Percentiles rank a stretch among this genome's conserved stretches.
Evolutionary conservation across 2,329 filamentous ascomycete species (phyloP).

Genomic region (Fulvia fulva): DNA sequence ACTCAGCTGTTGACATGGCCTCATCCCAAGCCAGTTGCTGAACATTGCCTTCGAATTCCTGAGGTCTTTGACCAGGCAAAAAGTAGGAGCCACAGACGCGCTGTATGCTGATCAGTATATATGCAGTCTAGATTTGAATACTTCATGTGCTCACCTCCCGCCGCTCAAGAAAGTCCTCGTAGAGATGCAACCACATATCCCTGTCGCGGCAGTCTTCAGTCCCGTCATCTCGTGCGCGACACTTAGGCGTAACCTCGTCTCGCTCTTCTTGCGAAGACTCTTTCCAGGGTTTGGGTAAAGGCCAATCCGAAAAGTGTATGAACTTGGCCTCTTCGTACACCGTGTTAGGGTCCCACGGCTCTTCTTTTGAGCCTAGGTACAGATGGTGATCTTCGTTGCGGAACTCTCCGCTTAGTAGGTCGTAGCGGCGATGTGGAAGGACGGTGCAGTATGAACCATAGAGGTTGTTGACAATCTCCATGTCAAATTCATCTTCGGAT

Average conservation of each 20-base stretch:
- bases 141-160: background rate
- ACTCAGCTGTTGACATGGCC: too few species aligned
- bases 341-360: conserved; percentile 55
- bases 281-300: conserved; percentile 60
- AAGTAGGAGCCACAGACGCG: background rate
- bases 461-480: conserved; percentile 63
- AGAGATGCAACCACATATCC: background rate
- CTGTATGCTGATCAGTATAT: background rate
- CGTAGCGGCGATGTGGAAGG: conserved; percentile 61
- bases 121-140: background rate
- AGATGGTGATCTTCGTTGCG: conserved; percentile 49
- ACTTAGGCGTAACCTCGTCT: background rate
- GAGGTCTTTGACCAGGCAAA: background rate
- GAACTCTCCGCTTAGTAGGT: conserved; percentile 61
- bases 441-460: conserved; percentile 58
- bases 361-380: conserved; percentile 50
- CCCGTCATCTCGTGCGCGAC: background rate
- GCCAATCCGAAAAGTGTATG: conserved; percentile 70
- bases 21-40: background rate
- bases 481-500: conserved; percentile 53
- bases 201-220: background rate
- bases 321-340: conserved; percentile 59
- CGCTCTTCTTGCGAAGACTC: conserved; percentile 19
- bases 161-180: background rate
- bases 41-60: background rate